Evolutionary conservation across 495 filamentous ascomycete species (phyloP).

Genomic region (Penicillium waksmanii): DNA sequence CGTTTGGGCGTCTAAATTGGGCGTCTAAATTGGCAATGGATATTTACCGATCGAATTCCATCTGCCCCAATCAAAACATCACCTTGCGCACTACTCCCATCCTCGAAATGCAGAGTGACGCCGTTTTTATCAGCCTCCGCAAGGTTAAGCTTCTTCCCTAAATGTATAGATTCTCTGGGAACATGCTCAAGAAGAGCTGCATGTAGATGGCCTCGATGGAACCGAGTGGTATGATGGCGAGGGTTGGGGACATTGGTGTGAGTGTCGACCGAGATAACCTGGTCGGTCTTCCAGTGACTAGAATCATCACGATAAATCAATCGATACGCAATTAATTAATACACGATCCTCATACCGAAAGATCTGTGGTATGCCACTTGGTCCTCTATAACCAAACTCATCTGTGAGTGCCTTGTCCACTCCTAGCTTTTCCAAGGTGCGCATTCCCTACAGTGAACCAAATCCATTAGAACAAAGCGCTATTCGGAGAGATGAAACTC

Average conservation of each 20-base stretch:
- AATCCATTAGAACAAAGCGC: slow-evolving; percentile 7
- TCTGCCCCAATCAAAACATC: slow-evolving; percentile 41
- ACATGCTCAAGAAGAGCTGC: slow-evolving; percentile 47
- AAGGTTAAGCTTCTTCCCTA: slow-evolving; percentile 23
- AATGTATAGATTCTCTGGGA: slow-evolving; percentile 33
- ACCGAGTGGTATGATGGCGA: slow-evolving; percentile 50
- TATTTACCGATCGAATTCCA: slow-evolving; percentile 39
- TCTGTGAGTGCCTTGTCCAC: slow-evolving; percentile 44
- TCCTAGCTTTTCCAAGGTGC: slow-evolving; percentile 50
- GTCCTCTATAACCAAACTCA: slow-evolving; percentile 44
- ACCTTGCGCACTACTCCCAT: slow-evolving; percentile 33
- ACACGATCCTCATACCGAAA: slow-evolving; percentile 22
- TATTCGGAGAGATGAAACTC: background rate
- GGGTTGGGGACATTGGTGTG: slow-evolving; percentile 40
- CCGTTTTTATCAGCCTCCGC: slow-evolving; percentile 22
- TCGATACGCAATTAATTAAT: background rate
- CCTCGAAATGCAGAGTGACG: slow-evolving; percentile 34
- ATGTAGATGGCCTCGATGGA: slow-evolving; percentile 52
- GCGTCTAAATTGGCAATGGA: background rate
- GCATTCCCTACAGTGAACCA: slow-evolving; percentile 39
- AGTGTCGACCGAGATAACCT: slow-evolving; percentile 45
- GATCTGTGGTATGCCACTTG: slow-evolving; percentile 42
- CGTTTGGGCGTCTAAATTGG: background rate
- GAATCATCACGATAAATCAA: background rate
- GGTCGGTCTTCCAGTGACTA: slow-evolving; percentile 48